Percentiles rank a stretch among this genome's conserved stretches.
These are phyloP conservation scores for Xenoacremonium recifei DNA, from an alignment of 2,329 filamentous ascomycete genomes.

Conservation along the genomic window DNA sequence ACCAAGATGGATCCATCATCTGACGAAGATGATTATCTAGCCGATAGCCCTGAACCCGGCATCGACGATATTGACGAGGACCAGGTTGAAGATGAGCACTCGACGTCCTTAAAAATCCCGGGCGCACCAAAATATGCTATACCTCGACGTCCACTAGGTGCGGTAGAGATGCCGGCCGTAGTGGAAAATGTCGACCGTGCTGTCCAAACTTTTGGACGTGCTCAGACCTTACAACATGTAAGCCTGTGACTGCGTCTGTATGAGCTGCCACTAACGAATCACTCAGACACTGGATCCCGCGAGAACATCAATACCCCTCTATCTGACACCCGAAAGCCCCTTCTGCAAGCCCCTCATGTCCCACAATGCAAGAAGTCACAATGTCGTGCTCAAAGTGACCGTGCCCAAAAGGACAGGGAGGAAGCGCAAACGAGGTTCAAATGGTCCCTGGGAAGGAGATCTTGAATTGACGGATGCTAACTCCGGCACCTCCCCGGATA, in stretches of 20 bases:
- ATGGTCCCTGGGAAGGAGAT: slow-evolving; percentile 60
- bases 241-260: slow-evolving; percentile 10
- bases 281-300: slow-evolving; percentile 46
- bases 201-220: slow-evolving; percentile 40
- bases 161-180: slow-evolving; percentile 43
- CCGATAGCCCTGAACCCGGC: slow-evolving; percentile 11
- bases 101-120: slow-evolving; percentile 13
- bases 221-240: slow-evolving; percentile 38
- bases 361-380: slow-evolving; percentile 72
- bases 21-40: slow-evolving; percentile 18
- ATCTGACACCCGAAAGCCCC: slow-evolving; percentile 76
- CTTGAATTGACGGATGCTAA: slow-evolving; percentile 29
- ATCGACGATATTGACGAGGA: not conserved
- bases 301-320: slow-evolving; percentile 61
- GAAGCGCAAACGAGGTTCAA: slow-evolving; percentile 77
- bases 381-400: slow-evolving; percentile 81
- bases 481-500: slow-evolving; percentile 6
- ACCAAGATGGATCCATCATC: slow-evolving; percentile 13
- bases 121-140: slow-evolving; percentile 36
- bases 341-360: slow-evolving; percentile 78
- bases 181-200: slow-evolving; percentile 44
- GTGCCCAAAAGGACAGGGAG: slow-evolving; percentile 84
- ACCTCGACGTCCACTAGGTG: slow-evolving; percentile 33
- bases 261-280: not conserved
- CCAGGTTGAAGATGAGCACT: not conserved